Evolutionary conservation across 225 moss, liverwort and hornwort genomes (phyloP), one percentile per base, ranked within the genome.

Genomic region (Physcomitrium patens): DNA sequence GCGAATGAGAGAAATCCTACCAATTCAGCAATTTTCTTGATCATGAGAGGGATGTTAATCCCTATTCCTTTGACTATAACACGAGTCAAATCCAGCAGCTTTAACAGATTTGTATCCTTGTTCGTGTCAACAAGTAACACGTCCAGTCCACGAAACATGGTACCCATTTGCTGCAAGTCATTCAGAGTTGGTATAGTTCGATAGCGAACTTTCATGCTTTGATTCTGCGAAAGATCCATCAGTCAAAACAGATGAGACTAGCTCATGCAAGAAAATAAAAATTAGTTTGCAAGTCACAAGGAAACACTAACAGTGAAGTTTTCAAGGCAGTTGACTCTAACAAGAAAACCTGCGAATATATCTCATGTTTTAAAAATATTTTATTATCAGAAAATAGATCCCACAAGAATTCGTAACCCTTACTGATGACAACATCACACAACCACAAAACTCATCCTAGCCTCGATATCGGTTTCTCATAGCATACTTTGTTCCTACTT

Each of bases 21-120:
- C 96, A 96, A 57, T 64, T 96, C 96, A 17, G 96, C 94, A 77
- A 96, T 89, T 80, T 92, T 96, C 76, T 94, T 96, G 61, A 94
- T 89, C 74, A 87, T 81, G n/a, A 86, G 76, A 72, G 84, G 87
- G 60, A 89, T 85, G 67, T 91, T 91, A 20, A 80, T 79, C 72
- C 88, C 94, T 63, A 86, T 71, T 75, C 83, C 86, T 69, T 92
- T 92, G 41, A 91, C 94, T 57, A 89, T 60, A 49, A 84, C 85
- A 76, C 89, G 79, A 57, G 83, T 87, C 69, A 96, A 77, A 74
- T 96, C 85, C 71, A 81, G 91, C 80, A 96, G 89, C 77, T 77
- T 88, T 9, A 85, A 85, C 22, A 96, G 78, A 71, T 80, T 86
- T 76, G 85, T 81, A 81, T 96, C 96, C 77, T 85, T 83, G 67